These are phyloP conservation scores for Stephania cephalantha DNA, from an alignment of 164 flowering plant species.

Conservation along the genomic window DNA sequence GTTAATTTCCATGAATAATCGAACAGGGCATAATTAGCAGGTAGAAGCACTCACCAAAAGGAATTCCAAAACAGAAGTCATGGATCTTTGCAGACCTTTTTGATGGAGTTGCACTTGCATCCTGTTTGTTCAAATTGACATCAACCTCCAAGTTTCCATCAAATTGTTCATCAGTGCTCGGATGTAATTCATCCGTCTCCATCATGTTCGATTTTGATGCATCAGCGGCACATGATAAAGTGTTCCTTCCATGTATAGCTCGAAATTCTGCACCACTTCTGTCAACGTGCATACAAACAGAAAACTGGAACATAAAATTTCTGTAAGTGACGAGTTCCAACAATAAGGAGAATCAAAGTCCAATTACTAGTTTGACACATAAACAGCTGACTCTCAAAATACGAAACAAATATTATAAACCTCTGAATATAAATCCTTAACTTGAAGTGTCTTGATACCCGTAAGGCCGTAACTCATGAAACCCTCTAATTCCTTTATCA, in stretches of 20 bases:
- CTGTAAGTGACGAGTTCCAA: neutral
- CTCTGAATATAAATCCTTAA: too few species aligned
- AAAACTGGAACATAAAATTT: conserved; percentile 27
- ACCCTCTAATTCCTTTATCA: too few species aligned
- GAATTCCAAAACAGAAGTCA: conserved; percentile 91
- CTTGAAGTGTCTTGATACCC: too few species aligned
- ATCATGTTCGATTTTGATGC: conserved; percentile 27
- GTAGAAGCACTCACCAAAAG: conserved; percentile 54
- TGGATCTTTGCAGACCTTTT: conserved; percentile 68
- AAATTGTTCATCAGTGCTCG: conserved; percentile 26
- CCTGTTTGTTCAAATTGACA: conserved; percentile 22
- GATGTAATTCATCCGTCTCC: conserved; percentile 23
- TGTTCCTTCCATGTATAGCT: conserved; percentile 24
- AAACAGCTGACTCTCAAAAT: neutral
- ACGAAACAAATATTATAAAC: too few species aligned
- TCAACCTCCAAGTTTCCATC: conserved; percentile 16
- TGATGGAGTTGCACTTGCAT: conserved; percentile 18
- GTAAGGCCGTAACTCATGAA: too few species aligned
- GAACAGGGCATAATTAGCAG: neutral
- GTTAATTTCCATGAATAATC: neutral
- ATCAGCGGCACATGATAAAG: conserved; percentile 28
- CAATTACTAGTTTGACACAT: neutral
- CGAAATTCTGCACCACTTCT: conserved; percentile 29
- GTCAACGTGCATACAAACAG: conserved; percentile 39
- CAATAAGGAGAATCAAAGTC: neutral